Evolutionary conservation across 1,139 yeast genomes (phyloP).

Genomic region (Petasospora rhodanensis): DNA sequence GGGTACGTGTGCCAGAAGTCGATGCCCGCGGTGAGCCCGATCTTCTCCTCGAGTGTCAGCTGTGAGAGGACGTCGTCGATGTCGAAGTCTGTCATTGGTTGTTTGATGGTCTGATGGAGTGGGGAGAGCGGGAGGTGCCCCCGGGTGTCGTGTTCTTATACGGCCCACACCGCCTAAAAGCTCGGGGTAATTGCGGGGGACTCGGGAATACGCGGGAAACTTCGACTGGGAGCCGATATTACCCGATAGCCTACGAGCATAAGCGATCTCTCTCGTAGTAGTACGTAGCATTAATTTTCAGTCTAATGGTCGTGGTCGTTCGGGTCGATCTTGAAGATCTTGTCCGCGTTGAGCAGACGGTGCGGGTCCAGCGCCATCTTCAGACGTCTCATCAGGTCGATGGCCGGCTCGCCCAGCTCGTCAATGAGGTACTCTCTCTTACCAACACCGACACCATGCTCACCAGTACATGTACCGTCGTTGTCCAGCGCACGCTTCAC

Average conservation of each 20-base stretch:
- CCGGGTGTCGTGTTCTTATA: too few species aligned
- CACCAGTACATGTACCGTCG: constrained; percentile 65
- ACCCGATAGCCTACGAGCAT: too few species aligned
- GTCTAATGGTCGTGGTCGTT: constrained; percentile 30
- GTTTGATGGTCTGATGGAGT: too few species aligned
- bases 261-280: too few species aligned
- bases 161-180: too few species aligned
- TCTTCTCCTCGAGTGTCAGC: constrained; percentile 46
- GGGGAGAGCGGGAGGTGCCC: too few species aligned
- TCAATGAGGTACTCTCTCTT: constrained; percentile 44
- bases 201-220: too few species aligned
- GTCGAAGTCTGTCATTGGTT: constrained; percentile 30
- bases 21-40: constrained; percentile 43
- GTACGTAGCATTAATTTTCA: too few species aligned
- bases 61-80: constrained; percentile 40
- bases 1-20: constrained; percentile 57
- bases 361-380: constrained; percentile 55
- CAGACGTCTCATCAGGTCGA: constrained; percentile 52
- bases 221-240: too few species aligned
- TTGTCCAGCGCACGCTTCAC: constrained; percentile 34
- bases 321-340: constrained; percentile 55
- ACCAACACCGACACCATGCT: constrained; percentile 65
- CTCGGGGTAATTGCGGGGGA: too few species aligned
- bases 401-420: constrained; percentile 52
- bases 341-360: constrained; percentile 56